These are phyloP conservation scores for Eucalyptus pauciflora DNA, from an alignment of 345 rosid genomes.

Conservation along the genomic window DNA sequence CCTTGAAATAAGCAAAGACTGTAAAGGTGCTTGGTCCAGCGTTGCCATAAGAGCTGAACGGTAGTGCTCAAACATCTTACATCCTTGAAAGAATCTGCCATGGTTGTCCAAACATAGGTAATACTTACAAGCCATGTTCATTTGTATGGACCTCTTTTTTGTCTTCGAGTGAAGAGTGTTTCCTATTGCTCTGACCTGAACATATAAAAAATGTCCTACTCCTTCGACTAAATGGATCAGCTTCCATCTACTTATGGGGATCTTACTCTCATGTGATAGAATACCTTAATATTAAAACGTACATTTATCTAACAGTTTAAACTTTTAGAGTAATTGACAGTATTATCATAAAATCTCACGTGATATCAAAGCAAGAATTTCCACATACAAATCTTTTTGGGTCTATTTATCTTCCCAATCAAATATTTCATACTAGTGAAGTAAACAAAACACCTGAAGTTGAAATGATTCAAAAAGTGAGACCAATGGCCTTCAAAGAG, in stretches of 20 bases:
- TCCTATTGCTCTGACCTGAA: background rate
- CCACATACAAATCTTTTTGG: rapidly evolving
- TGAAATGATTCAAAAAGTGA: background rate
- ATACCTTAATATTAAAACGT: too few relatives aligned
- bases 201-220: background rate
- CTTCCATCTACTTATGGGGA: background rate
- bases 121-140: background rate
- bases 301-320: too few relatives aligned
- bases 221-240: background rate
- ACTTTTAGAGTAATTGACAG: too few relatives aligned
- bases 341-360: too few relatives aligned
- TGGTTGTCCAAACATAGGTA: background rate
- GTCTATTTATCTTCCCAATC: too few relatives aligned
- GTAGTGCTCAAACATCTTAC: background rate
- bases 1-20: background rate
- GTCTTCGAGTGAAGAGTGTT: background rate
- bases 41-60: background rate
- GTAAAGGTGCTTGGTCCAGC: background rate
- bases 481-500: background rate
- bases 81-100: background rate
- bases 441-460: background rate
- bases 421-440: background rate
- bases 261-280: background rate
- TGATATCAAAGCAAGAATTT: too few relatives aligned
- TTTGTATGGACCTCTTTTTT: background rate